A percentile compares a stretch with the other conserved stretches of the same genome.
Evolutionary conservation across 345 rosid species (phyloP).

Genomic region (Brassica rapa): DNA sequence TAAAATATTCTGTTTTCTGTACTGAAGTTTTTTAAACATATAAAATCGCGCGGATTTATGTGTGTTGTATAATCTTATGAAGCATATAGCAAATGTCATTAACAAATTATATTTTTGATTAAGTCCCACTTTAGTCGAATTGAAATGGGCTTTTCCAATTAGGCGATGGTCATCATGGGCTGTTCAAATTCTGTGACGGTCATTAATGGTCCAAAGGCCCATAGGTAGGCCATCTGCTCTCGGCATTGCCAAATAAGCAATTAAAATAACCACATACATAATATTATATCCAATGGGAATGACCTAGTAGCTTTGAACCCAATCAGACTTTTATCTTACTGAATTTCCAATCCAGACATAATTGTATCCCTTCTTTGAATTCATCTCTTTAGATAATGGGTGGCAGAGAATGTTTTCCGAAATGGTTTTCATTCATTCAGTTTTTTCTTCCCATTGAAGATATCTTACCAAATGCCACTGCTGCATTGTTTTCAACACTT

Average conservation of each 20-base stretch:
- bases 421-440: neutral
- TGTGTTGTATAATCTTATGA: neutral
- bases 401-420: constrained; percentile 25
- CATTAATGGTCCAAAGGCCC: neutral
- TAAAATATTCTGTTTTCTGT: neutral
- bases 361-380: neutral
- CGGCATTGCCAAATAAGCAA: neutral
- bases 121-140: neutral
- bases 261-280: neutral
- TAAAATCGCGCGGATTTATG: neutral
- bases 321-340: neutral
- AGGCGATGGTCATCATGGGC: neutral
- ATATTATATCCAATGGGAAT: neutral
- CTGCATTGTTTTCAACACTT: constrained; percentile 31
- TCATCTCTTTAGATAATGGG: neutral
- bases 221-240: neutral
- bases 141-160: neutral
- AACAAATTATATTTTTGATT: neutral
- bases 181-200: neutral
- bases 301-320: neutral
- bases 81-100: neutral
- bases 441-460: constrained; percentile 1
- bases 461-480: constrained; percentile 16
- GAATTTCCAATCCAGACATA: neutral
- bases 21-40: neutral